These are phyloP conservation scores for Gynostemma pentaphyllum DNA, from an alignment of 306 rosid genomes.

Conservation along the genomic window DNA sequence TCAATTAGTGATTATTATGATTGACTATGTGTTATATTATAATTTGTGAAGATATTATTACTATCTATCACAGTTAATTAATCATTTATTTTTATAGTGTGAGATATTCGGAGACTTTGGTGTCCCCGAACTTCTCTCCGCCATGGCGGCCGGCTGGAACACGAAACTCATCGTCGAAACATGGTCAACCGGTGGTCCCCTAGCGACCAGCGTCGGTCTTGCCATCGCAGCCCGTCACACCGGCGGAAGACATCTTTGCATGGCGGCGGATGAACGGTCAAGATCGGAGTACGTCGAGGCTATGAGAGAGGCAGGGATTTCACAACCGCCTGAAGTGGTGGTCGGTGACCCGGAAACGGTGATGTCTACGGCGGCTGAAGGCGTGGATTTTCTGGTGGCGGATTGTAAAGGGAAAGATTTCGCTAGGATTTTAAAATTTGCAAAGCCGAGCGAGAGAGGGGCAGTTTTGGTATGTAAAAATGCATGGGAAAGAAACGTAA, in stretches of 20 bases:
- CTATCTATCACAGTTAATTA: too few relatives aligned
- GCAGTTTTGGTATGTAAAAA: conserved; percentile 76
- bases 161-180: conserved; percentile 56
- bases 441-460: conserved; percentile 38
- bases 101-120: conserved; percentile 47
- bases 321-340: conserved; percentile 36
- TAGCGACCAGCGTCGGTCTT: conserved; percentile 60
- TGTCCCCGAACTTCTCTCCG: conserved; percentile 67
- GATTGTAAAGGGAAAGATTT: conserved; percentile 55
- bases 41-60: too few relatives aligned
- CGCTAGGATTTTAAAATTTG: conserved; percentile 41
- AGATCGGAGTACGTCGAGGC: conserved; percentile 34
- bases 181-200: conserved; percentile 37
- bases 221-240: conserved; percentile 69
- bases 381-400: conserved; percentile 66
- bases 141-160: conserved; percentile 91
- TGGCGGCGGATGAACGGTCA: conserved; percentile 55
- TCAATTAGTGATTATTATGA: too few relatives aligned
- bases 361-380: conserved; percentile 16
- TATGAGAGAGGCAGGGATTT: conserved; percentile 20
- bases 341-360: conserved; percentile 35
- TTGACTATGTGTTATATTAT: too few relatives aligned
- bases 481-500: conserved; percentile 38
- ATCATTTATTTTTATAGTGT: conserved; percentile 22
- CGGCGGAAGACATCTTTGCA: conserved; percentile 65